A percentile compares a stretch with the other conserved stretches of the same genome.
phyloP scores from a whole-genome alignment of 169 alveolate species.

The Eimeria maxima region DNA sequence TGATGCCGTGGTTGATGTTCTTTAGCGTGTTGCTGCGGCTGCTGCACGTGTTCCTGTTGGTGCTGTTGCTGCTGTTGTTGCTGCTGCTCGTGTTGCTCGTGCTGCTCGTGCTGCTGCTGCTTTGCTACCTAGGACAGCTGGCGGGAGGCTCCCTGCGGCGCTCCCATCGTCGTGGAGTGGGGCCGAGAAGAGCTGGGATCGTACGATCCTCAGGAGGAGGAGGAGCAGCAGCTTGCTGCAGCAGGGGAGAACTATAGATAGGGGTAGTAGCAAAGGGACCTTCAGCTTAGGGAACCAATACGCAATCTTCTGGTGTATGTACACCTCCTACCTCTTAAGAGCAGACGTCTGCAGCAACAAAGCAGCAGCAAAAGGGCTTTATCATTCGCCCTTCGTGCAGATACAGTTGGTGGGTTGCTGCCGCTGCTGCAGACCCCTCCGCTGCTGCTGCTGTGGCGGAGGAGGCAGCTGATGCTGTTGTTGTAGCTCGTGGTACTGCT shows the following conservation, averaged over 20 bases:
- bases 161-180: not conserved
- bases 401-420: not conserved
- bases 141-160: too few relatives aligned
- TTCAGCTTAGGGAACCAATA: not conserved
- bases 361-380: not conserved
- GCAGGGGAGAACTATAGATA: not conserved
- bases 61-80: not conserved
- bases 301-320: not conserved
- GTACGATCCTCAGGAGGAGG: not conserved
- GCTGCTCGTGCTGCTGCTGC: constrained; percentile 12
- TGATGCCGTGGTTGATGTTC: too few relatives aligned
- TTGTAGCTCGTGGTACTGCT: not conserved
- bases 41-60: constrained; percentile 19
- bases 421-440: not conserved
- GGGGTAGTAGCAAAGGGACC: not conserved
- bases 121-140: constrained; percentile 40
- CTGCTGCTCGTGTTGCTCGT: not conserved
- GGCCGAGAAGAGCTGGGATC: constrained; percentile 7
- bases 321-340: not conserved
- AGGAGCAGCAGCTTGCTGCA: too few relatives aligned
- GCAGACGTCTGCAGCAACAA: not conserved
- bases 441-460: not conserved
- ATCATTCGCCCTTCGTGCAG: not conserved
- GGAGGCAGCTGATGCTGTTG: not conserved
- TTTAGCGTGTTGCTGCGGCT: not conserved